Evolutionary conservation across 345 rosid species (phyloP), one percentile per base, ranked within the genome.

Genomic region (Eutrema heterophyllum): DNA sequence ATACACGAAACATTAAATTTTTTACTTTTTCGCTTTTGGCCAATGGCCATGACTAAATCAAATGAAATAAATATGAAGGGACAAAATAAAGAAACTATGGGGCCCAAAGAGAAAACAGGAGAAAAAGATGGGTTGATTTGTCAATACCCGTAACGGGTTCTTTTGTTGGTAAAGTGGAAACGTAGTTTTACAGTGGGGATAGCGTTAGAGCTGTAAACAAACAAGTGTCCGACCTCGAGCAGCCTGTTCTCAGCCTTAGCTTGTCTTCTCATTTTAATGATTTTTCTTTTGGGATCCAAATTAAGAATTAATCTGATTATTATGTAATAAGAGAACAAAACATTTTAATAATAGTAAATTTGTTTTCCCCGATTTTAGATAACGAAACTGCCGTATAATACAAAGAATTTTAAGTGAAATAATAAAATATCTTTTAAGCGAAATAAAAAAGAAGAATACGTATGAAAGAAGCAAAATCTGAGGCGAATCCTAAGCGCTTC

Each of bases 191-290:
- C 27, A 11, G 64, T 21, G 50, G 50, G 54, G 54, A 64, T 70
- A 64, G 48, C 26, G 4, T 57, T 46, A n/a, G 51, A 64, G 33
- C 49, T 56, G 39, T 14, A 70, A 39, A 21, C 53, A 55, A 45
- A 15, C 18, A 55, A 27, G 76, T 48, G 80, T 77, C 62, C 55
- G 67, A 70, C 62, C 80, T 77, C 67, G 71, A 70, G 62, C 73
- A 59, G 78, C 73, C 68, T 67, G 24, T 32, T 40, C 60, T 46
- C 35, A 24, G 76, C 16, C 55, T 64, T 52, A 71, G 41, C 72
- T 51, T 43, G 68, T 60, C 56, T 38, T 65, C 51, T 66, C 59
- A 38, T 38, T 51, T 49, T 61, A 57, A 29, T 40, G 15, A 57
- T 55, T 44, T 33, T 15, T 57, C 24, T 7, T 8, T 18, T 39